Conservation (phyloP, 2,329 filamentous ascomycete genomes). For the Ceratocystis smalleyi region DNA sequence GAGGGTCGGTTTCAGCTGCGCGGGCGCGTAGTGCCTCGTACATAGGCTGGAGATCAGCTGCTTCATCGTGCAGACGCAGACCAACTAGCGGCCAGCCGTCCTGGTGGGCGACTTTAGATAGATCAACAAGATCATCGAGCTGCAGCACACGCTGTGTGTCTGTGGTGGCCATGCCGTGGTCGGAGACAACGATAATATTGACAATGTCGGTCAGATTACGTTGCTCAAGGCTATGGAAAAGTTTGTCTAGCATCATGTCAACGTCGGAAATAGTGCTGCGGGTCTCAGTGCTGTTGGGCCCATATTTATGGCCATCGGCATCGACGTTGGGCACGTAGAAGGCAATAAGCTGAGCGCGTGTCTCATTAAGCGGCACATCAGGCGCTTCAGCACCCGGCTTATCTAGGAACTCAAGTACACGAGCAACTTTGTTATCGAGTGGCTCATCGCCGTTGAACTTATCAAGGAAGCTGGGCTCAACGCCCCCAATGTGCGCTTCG, state of each 20-base stretch:
- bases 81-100: slow-evolving; percentile 94
- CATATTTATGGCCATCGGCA: slow-evolving; percentile 68
- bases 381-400: slow-evolving; percentile 54
- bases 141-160: slow-evolving; percentile 67
- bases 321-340: slow-evolving; percentile 93
- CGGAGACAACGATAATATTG: slow-evolving; percentile 89
- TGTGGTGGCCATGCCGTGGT: slow-evolving; percentile 96
- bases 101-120: slow-evolving; percentile 59
- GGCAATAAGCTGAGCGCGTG: slow-evolving; percentile 77
- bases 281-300: slow-evolving; percentile 91
- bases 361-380: slow-evolving; percentile 28
- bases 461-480: slow-evolving; percentile 68
- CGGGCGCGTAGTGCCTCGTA: slow-evolving; percentile 34
- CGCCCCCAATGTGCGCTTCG: slow-evolving; percentile 65
- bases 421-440: slow-evolving; percentile 58
- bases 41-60: slow-evolving; percentile 44
- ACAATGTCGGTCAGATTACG: slow-evolving; percentile 81
- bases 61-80: slow-evolving; percentile 56
- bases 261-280: slow-evolving; percentile 59
- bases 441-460: slow-evolving; percentile 66
- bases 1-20: slow-evolving; percentile 35
- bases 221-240: slow-evolving; percentile 60
- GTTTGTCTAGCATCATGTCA: slow-evolving; percentile 62
- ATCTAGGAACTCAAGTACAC: slow-evolving; percentile 73
- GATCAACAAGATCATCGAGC: slow-evolving; percentile 75